Evolutionary conservation across 371 early-diverging fungal species (phyloP).

Genomic region (Mortierella sp.): DNA sequence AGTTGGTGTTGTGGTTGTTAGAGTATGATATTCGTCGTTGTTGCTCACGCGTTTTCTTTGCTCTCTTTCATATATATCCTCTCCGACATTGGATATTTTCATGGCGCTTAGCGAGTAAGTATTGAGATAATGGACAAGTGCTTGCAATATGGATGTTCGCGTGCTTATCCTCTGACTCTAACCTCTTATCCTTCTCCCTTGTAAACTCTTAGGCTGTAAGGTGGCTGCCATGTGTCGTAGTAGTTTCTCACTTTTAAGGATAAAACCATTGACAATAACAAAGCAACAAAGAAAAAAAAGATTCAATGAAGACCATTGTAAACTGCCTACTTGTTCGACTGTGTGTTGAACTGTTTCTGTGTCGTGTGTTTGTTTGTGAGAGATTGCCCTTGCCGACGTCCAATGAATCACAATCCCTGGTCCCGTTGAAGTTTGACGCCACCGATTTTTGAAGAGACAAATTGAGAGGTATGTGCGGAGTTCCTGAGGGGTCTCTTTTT

Average conservation of each 20-base stretch:
- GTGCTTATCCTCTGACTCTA: background rate
- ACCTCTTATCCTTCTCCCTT: background rate
- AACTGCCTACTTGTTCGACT: background rate
- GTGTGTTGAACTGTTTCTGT: background rate
- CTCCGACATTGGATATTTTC: background rate
- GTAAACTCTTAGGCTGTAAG: background rate
- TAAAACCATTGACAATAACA: slow-evolving; percentile 5
- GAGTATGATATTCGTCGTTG: background rate
- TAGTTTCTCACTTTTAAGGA: background rate
- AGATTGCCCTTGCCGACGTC: background rate
- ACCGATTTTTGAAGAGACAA: background rate
- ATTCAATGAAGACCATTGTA: slow-evolving; percentile 4
- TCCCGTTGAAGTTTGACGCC: background rate
- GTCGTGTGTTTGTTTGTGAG: background rate
- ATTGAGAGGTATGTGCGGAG: background rate
- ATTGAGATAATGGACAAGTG: background rate
- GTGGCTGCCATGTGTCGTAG: background rate
- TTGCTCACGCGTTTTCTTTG: background rate
- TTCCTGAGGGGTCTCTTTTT: background rate
- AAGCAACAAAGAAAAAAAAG: background rate
- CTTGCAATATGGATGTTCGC: background rate
- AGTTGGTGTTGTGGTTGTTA: background rate
- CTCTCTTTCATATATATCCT: background rate
- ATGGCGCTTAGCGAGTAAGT: slow-evolving; percentile 7
- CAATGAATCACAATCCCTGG: background rate